Evolutionary conservation across 1,139 yeast genomes (phyloP), one percentile per base, ranked within the genome.

Genomic region (Geotrichum klebahnii): DNA sequence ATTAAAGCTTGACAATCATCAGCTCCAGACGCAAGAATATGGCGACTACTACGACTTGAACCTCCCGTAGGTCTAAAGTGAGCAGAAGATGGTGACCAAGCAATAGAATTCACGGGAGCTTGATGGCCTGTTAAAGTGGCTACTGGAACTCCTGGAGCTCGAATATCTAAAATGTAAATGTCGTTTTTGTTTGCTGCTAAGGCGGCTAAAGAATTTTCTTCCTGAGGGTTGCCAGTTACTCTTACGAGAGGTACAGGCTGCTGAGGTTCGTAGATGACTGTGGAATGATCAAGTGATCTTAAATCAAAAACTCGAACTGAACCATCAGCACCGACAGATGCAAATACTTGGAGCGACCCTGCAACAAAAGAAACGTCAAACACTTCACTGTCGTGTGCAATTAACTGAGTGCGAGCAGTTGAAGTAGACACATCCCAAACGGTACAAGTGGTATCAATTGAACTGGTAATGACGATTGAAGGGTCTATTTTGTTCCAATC

Each of bases 331-430:
- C 97, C 96, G 47, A 92, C 96, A 50, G 95, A 84, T 40, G 95
- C 88, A 69, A 92, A 92, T 26, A 90, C 76, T 62, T 88, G 81
- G 44, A 84, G 79, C 34, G 88, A 80, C 38, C 82, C 81, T 52
- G 84, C 80, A 46, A 89, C 72, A 66, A 89, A 92, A 58, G 86
- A 79, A 20, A 90, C 97, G 66, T 92, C 98, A 65, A 82, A 88
- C 3, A 92, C 98, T 66, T 90, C 97, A 53, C 84, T 81, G 65
- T 92, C 98, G 67, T 92, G 98, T 0, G 98, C 98, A 59, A 92
- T 92, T 47, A 92, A 73, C 69, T 92, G 97, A 1, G 98, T 90
- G 63, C 84, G 85, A 19, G 95, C 95, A 24, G 78, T 74, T n/a
- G 86, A 87, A 8, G 80, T 74, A 29, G 72, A 74, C 39, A 88